Conservation (phyloP, 768 basidiomycete species). For the Boletus reticulatus region DNA sequence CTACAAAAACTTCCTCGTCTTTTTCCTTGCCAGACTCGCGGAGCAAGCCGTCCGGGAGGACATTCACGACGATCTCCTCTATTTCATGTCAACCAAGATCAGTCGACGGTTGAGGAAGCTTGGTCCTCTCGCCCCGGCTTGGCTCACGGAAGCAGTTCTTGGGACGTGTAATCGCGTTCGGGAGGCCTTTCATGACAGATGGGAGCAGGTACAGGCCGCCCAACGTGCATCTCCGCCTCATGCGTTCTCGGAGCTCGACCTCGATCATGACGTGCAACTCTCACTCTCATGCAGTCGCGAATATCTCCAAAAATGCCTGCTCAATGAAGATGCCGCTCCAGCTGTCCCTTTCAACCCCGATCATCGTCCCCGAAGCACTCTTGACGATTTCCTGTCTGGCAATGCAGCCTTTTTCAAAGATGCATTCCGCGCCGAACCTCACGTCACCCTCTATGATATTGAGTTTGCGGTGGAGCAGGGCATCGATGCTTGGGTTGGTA, state of each 20-base stretch:
- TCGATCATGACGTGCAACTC: constrained; percentile 30
- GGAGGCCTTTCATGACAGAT: constrained; percentile 33
- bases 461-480: constrained; percentile 31
- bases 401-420: constrained; percentile 6
- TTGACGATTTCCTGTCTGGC: constrained; percentile 11
- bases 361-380: constrained; percentile 4
- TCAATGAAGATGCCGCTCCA: constrained; percentile 3
- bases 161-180: constrained; percentile 40
- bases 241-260: constrained; percentile 14
- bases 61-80: constrained; percentile 26
- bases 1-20: constrained; percentile 52
- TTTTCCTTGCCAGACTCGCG: constrained; percentile 33
- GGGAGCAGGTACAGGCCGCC: constrained; percentile 28
- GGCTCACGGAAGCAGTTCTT: constrained; percentile 36
- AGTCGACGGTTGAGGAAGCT: constrained; percentile 25
- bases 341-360: not conserved
- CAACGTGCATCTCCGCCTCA: constrained; percentile 21
- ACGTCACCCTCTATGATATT: constrained; percentile 35
- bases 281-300: constrained; percentile 29
- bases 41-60: constrained; percentile 12
- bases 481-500: constrained; percentile 34
- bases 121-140: constrained; percentile 24
- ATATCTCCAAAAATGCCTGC: constrained; percentile 27
- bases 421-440: constrained; percentile 3
- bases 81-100: constrained; percentile 27